Evolutionary conservation across 1,284 basidiomycete species (phyloP), one percentile per base, ranked within the genome.

Genomic region (Austropuccinia psidii): DNA sequence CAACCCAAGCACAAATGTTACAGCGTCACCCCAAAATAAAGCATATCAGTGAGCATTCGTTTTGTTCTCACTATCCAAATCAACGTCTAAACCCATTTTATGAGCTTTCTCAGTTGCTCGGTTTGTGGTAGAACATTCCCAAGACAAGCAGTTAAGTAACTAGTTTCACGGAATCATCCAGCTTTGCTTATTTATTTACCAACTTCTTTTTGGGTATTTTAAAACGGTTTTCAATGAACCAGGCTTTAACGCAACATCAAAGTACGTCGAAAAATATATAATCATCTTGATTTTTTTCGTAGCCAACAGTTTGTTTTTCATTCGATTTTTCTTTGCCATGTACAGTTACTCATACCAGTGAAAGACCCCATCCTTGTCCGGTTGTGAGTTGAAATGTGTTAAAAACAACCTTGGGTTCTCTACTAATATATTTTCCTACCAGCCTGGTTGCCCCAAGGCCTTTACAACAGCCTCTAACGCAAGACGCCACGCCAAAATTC

Each of bases 391-490:
- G 11, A 52, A 39, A 2, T 21, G 15, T 1, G 45, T 43, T 24
- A 41, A 21, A 13, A 19, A 21, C 31, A 49, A 11, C 45, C 24
- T 19, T n/a, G n/a, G n/a, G n/a, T n/a, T n/a, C n/a, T n/a, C n/a
- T n/a, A n/a, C n/a, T n/a, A n/a, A n/a, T n/a, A n/a, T n/a, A n/a
- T n/a, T n/a, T 57, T 41, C n/a, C 27, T 27, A 31, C 19, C 31
- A 70, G 67, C 5, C 67, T 33, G 67, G 67, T 21, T 70, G 67
- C 29, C 41, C 41, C 33, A 58, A 60, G 50, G 67, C 67, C 33
- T 70, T 70, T 45, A 70, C 67, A 41, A 70, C 67, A 21, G 67
- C 67, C n/a, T 70, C 67, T 4, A 70, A 70, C 33, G 67, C 67
- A 21, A 70, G 60, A 39, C 54, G 67, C 11, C 67, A 70, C 45